phyloP scores from a whole-genome alignment of 192 early-diverging fungal genomes.

The Coemansia sp. region DNA sequence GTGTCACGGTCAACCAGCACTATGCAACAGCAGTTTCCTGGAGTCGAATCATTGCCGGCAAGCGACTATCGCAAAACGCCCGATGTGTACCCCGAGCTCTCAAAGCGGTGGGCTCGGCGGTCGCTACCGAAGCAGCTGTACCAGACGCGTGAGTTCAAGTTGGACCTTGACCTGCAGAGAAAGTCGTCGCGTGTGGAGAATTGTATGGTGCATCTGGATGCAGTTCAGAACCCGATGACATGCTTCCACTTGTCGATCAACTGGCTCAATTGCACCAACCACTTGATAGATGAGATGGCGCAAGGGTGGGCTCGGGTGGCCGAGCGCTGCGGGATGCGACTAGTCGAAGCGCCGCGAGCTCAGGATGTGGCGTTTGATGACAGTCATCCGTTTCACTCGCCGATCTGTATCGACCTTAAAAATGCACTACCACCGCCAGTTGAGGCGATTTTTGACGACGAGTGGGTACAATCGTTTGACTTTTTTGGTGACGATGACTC shows the following conservation, averaged over 20 bases:
- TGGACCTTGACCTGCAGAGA: slow-evolving; percentile 84
- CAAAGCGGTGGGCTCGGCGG: slow-evolving; percentile 19
- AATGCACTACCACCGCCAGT: slow-evolving; percentile 62
- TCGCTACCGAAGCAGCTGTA: slow-evolving; percentile 52
- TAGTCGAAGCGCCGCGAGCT: slow-evolving; percentile 79
- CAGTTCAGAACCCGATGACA: slow-evolving; percentile 79
- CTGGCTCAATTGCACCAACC: slow-evolving; percentile 93
- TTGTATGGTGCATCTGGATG: slow-evolving; percentile 86
- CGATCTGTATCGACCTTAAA: slow-evolving; percentile 62
- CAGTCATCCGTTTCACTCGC: slow-evolving; percentile 86
- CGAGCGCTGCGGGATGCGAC: slow-evolving; percentile 81
- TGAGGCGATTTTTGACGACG: slow-evolving; percentile 40
- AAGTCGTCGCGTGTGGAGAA: slow-evolving; percentile 75
- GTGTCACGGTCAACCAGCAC: not conserved
- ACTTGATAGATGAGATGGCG: slow-evolving; percentile 84
- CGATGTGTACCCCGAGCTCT: slow-evolving; percentile 26
- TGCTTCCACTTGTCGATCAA: slow-evolving; percentile 93
- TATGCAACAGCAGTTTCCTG: not conserved
- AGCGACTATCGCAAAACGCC: slow-evolving; percentile 15
- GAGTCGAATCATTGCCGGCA: not conserved
- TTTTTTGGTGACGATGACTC: slow-evolving; percentile 27
- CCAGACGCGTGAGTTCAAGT: slow-evolving; percentile 65
- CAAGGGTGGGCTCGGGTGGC: slow-evolving; percentile 75
- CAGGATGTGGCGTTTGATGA: slow-evolving; percentile 59
- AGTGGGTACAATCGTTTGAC: slow-evolving; percentile 32